A percentile compares a stretch with the other conserved stretches of the same genome.
phyloP scores from a whole-genome alignment of 768 basidiomycete genomes.

The Amylocystis lapponica region DNA sequence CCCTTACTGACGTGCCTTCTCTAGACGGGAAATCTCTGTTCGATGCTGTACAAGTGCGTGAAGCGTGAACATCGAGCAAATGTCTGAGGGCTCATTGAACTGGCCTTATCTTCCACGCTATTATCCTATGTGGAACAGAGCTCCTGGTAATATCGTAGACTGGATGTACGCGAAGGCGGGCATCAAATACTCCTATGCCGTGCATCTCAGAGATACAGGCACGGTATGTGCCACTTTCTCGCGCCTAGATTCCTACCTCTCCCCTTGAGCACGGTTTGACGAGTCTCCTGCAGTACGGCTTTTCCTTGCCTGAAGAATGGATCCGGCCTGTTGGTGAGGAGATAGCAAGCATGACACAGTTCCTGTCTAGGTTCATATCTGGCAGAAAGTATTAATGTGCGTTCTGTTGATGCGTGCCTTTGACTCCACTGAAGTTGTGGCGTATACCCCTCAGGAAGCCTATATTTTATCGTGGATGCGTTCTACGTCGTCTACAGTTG shows the following conservation, averaged over 20 bases:
- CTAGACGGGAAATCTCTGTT: slow-evolving; percentile 42
- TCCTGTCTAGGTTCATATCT: slow-evolving; percentile 70
- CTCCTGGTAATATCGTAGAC: slow-evolving; percentile 62
- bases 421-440: too few species aligned
- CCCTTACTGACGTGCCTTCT: slow-evolving; percentile 21
- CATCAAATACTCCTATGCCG: slow-evolving; percentile 58
- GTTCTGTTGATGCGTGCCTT: too few species aligned
- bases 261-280: background rate
- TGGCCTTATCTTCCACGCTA: too few species aligned
- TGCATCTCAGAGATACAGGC: slow-evolving; percentile 65
- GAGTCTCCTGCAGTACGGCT: slow-evolving; percentile 75
- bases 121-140: slow-evolving; percentile 20
- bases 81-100: background rate
- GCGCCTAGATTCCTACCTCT: too few species aligned
- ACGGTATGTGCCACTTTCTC: slow-evolving; percentile 36
- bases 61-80: too few species aligned
- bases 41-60: slow-evolving; percentile 38
- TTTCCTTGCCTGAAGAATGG: slow-evolving; percentile 62
- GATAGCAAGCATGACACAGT: slow-evolving; percentile 56
- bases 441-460: too few species aligned
- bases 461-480: too few species aligned
- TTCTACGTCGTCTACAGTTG: too few species aligned
- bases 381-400: too few species aligned
- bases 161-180: slow-evolving; percentile 54
- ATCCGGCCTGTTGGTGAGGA: slow-evolving; percentile 82